Percentiles rank a stretch among this genome's conserved stretches.
phyloP scores from a whole-genome alignment of 2,329 filamentous ascomycete genomes.

The Alternaria sp. region DNA sequence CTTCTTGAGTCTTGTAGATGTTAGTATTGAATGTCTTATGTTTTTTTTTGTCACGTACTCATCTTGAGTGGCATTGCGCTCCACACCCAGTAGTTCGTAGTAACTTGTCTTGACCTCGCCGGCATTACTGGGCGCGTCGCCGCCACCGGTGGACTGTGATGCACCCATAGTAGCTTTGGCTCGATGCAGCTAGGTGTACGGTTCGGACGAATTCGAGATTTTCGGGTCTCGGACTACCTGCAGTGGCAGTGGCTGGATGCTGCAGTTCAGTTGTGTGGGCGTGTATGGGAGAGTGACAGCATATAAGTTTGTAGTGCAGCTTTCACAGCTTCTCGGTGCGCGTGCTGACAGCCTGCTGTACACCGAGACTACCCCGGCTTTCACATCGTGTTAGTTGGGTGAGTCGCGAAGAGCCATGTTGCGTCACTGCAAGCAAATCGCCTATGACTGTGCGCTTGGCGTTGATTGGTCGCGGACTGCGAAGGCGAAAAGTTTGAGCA shows the following conservation, averaged over 20 bases:
- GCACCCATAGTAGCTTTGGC: constrained; percentile 51
- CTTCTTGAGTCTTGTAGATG: constrained; percentile 75
- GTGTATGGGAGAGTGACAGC: neutral
- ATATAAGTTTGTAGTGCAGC: neutral
- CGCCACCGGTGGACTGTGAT: constrained; percentile 51
- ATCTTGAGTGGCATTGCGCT: constrained; percentile 75
- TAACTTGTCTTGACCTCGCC: constrained; percentile 72
- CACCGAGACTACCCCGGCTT: neutral
- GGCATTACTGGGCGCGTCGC: constrained; percentile 24
- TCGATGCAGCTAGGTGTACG: constrained; percentile 11
- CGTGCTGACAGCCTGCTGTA: neutral
- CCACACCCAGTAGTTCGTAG: constrained; percentile 82
- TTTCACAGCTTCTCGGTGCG: neutral
- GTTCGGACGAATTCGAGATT: constrained; percentile 9
- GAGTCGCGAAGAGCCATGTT: constrained; percentile 8
- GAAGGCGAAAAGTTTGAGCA: constrained; percentile 15
- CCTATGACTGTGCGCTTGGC: constrained; percentile 19
- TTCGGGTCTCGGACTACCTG: constrained; percentile 15
- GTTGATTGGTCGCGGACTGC: constrained; percentile 20
- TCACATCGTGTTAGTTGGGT: neutral
- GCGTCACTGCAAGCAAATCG: constrained; percentile 6
- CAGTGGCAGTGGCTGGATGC: neutral
- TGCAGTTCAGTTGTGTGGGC: neutral
- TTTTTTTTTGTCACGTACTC: constrained; percentile 73
- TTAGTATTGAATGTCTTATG: constrained; percentile 6